Base-by-base conservation (phyloP, 805 yeast species). In the Saturnispora mendoncae region DNA sequence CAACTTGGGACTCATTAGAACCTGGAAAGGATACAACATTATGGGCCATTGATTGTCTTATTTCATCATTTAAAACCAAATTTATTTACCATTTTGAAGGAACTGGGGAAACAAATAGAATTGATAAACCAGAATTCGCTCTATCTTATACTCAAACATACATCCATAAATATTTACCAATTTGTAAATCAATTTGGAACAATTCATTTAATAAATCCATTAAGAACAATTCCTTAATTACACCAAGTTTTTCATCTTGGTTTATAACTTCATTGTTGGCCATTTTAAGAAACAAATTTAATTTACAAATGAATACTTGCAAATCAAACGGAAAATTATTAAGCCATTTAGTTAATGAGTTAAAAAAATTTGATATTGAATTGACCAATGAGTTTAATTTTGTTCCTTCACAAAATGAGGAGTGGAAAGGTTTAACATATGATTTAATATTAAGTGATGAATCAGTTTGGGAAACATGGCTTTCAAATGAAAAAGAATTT, bases 71-170 rank as follows among this genome's bases (percentile, higher is more conserved):
- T 23, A 60, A 61, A 6, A 49, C 66, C 10, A 66, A 83, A 32
- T 76, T 83, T 52, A 60, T 66, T 31, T 82, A 61, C 58, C 85
- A 83, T 53, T 82, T 81, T 52, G 71, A 72, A 37, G 63, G 72
- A 4, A 61, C 68, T 23, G 63, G 58, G 30, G 81, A 78, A 26
- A 81, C 88, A 0, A 80, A 79, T 51, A 69, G 75, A 34, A 52
- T 74, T 20, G 78, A 79, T 43, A 76, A 76, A 51, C 88, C 90
- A 1, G 88, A 82, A 53, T 81, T 85, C 80, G 71, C 78, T 3
- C 67, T 80, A 45, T 58, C 63, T 14, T 80, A 70, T 50, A 53
- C 72, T 5, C 70, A 67, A 44, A 62, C 65, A 12, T 72, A 68
- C 45, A 41, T 74, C 15, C 47, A 52, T 4, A 50, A 41, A 51